A percentile compares a stretch with the other conserved stretches of the same genome.
Conservation (phyloP, 495 filamentous ascomycete species). For the Penicillium alfredii region DNA sequence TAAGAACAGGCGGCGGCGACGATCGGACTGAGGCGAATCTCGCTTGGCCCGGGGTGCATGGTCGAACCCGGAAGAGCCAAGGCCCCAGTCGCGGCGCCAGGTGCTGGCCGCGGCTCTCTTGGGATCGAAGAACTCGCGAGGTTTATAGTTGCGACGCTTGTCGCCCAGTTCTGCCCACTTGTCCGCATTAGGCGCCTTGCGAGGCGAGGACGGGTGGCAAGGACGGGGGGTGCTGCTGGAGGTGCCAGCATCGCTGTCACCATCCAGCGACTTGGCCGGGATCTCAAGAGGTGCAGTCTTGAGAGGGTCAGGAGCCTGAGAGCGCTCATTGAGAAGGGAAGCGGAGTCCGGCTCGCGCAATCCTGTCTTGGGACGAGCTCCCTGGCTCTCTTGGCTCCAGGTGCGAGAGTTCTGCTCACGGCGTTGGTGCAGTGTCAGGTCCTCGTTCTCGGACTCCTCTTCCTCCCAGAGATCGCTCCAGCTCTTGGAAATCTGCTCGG, state of each 20-base stretch:
- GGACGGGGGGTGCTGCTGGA: conserved; percentile 54
- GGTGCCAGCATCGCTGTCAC: conserved; percentile 56
- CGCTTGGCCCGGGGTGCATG: conserved; percentile 45
- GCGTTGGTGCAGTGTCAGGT: conserved; percentile 49
- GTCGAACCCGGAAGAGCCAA: conserved; percentile 49
- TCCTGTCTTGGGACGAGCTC: conserved; percentile 25
- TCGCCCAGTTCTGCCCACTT: conserved; percentile 86
- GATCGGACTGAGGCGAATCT: conserved; percentile 36
- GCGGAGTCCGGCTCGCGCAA: conserved; percentile 44
- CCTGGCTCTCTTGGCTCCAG: conserved; percentile 71
- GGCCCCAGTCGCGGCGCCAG: conserved; percentile 48
- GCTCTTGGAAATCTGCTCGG: conserved; percentile 77
- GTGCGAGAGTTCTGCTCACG: conserved; percentile 73
- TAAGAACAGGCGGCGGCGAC: conserved; percentile 35
- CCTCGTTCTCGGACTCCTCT: conserved; percentile 63
- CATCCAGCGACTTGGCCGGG: conserved; percentile 44
- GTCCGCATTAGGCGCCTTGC: conserved; percentile 56
- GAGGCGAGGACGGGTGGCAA: conserved; percentile 48
- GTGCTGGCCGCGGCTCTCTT: conserved; percentile 37
- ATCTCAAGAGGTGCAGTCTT: conserved; percentile 24
- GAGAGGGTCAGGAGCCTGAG: conserved; percentile 13
- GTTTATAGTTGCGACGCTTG: conserved; percentile 61
- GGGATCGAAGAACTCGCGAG: conserved; percentile 35
- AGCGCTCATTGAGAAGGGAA: conserved; percentile 43
- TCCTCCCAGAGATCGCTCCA: conserved; percentile 97